These are phyloP conservation scores for Pterocarpus santalinus DNA, from an alignment of 306 rosid species.

Conservation along the genomic window DNA sequence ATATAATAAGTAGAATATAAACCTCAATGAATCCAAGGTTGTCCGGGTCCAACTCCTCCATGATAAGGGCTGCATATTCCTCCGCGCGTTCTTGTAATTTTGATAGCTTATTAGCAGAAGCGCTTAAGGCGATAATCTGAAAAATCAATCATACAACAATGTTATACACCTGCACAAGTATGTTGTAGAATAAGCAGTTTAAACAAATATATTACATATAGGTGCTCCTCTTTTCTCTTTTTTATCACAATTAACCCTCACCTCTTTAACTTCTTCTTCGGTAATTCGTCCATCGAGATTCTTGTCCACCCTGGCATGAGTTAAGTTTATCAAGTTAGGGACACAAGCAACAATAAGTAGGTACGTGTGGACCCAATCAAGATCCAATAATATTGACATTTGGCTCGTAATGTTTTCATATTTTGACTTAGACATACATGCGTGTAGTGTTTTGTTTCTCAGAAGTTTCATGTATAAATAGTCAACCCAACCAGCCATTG, in stretches of 20 bases:
- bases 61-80: slow-evolving; percentile 92
- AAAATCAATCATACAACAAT: slow-evolving; percentile 16
- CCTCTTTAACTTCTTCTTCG: slow-evolving; percentile 88
- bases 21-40: slow-evolving; percentile 86
- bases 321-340: slow-evolving; percentile 8
- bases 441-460: background rate
- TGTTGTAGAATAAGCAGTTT: background rate
- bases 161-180: slow-evolving; percentile 17
- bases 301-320: slow-evolving; percentile 84
- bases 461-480: background rate
- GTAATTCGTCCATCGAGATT: slow-evolving; percentile 89
- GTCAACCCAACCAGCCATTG: slow-evolving; percentile 36
- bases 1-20: background rate
- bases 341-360: background rate
- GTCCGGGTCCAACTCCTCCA: slow-evolving; percentile 91
- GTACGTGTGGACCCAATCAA: slow-evolving; percentile 20
- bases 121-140: slow-evolving; percentile 84
- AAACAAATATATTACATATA: background rate
- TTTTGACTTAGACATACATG: background rate
- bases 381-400: slow-evolving; percentile 41
- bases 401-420: background rate
- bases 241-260: slow-evolving; percentile 20
- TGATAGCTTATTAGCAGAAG: slow-evolving; percentile 87
- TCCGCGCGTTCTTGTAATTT: slow-evolving; percentile 80
- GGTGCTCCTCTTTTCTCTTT: background rate